Evolutionary conservation across 371 early-diverging fungal genomes (phyloP), one percentile per base, ranked within the genome.

Genomic region (Rhizopus stolonifer): DNA sequence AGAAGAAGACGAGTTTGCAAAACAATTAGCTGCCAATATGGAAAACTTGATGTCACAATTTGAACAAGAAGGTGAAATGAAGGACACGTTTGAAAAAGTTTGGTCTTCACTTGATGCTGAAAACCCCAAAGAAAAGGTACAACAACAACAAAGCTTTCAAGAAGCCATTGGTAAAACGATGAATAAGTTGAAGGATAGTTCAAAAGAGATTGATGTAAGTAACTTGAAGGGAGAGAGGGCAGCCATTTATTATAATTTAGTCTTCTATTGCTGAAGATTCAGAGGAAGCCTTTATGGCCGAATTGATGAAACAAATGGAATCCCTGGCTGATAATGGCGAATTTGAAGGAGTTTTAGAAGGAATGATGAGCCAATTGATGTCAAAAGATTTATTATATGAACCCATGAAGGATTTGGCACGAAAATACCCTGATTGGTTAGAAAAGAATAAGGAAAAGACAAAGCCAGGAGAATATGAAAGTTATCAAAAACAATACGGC

Each of bases 231-330:
- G 21, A 39, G 13, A 32, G 21, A 25, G n/a, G n/a, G n/a, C n/a
- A n/a, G n/a, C n/a, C 29, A 24, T 15, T n/a, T 19, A 13, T 29
- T n/a, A 11, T 8, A 51, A n/a, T 13, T n/a, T 63, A 88, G 77
- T 80, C 86, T 18, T 79, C 86, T 22, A 79, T 82, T 23, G 79
- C 80, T 18, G 84, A 83, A 26, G 84, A 81, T 19, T 51, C 61
- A 42, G 84, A 80, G 42, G 91, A 87, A 56, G 85, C 82, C n/a
- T 72, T 90, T 49, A 83, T 93, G 86, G 87, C 87, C 14, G 87
- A 93, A 56, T 82, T 94, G 79, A 89, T 96, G 90, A 85, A 82
- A 52, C 93, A 94, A 58, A 84, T 96, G 77, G 96, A 94, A 64
- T 74, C 74, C 1, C 56, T 93, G 64, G 83, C 91, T 56, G 89